Percentiles rank a stretch among this genome's conserved stretches.
Conservation (phyloP, 2,329 filamentous ascomycete species). For the Daldinia eschscholtzii region DNA sequence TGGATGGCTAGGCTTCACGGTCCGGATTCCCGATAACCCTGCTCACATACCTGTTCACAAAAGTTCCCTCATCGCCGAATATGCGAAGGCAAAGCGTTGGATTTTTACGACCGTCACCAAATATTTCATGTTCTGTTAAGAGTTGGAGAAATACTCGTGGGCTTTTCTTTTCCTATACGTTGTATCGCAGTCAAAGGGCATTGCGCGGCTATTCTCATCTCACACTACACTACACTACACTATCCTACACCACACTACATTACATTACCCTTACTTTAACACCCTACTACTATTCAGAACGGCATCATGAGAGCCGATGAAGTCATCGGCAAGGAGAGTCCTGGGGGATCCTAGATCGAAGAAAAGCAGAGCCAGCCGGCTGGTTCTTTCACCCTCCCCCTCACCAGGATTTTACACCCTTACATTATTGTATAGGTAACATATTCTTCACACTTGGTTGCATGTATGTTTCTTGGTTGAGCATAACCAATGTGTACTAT, state of each 20-base stretch:
- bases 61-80: conserved; percentile 25
- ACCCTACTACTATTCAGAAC: conserved; percentile 28
- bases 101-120: conserved; percentile 27
- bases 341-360: conserved; percentile 17
- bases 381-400: conserved; percentile 24
- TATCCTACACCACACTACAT: neutral
- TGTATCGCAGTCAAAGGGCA: conserved; percentile 27
- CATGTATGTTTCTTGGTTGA: conserved; percentile 32
- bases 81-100: conserved; percentile 27
- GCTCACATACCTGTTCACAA: conserved; percentile 25
- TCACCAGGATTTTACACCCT: conserved; percentile 13
- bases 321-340: conserved; percentile 34
- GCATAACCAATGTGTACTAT: conserved; percentile 38
- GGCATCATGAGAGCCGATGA: conserved; percentile 37
- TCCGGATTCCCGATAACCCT: conserved; percentile 45
- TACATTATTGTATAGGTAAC: conserved; percentile 27
- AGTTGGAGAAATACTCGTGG: conserved; percentile 32
- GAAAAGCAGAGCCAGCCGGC: conserved; percentile 27
- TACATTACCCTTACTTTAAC: conserved; percentile 13
- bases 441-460: conserved; percentile 29
- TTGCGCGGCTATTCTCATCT: conserved; percentile 38
- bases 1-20: conserved; percentile 48
- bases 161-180: conserved; percentile 40
- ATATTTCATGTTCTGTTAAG: conserved; percentile 35
- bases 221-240: conserved; percentile 1